Conservation (phyloP, 371 early-diverging fungal species). For the Dichotomocladium elegans region DNA sequence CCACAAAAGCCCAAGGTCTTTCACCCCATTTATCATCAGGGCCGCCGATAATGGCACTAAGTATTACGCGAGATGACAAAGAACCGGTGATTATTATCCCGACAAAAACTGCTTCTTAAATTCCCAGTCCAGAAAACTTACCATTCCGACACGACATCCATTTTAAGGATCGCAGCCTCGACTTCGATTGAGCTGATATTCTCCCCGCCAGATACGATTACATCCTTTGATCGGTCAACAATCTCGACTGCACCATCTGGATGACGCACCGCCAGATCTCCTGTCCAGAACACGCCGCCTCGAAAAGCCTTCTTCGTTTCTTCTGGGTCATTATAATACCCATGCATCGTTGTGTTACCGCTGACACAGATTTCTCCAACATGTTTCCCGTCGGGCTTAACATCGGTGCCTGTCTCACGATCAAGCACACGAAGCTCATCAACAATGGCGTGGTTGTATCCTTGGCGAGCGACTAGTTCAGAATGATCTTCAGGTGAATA, state of each 20-base stretch:
- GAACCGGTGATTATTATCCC: neutral
- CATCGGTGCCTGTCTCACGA: slow-evolving; percentile 39
- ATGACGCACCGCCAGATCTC: slow-evolving; percentile 66
- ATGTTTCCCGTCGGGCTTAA: slow-evolving; percentile 50
- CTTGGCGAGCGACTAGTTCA: slow-evolving; percentile 52
- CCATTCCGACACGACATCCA: slow-evolving; percentile 61
- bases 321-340: slow-evolving; percentile 48
- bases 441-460: slow-evolving; percentile 48
- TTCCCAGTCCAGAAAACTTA: slow-evolving; percentile 7
- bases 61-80: neutral
- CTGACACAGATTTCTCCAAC: slow-evolving; percentile 65
- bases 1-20: slow-evolving; percentile 62
- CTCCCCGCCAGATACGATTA: slow-evolving; percentile 74
- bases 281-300: slow-evolving; percentile 64
- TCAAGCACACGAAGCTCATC: slow-evolving; percentile 63
- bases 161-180: slow-evolving; percentile 53
- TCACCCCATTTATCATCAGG: slow-evolving; percentile 73
- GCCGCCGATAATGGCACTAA: slow-evolving; percentile 55
- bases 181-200: slow-evolving; percentile 72
- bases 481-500: slow-evolving; percentile 39
- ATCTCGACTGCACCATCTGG: slow-evolving; percentile 66
- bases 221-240: slow-evolving; percentile 67
- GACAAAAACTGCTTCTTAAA: no score
- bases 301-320: slow-evolving; percentile 63
- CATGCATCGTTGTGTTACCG: slow-evolving; percentile 63